Base-by-base conservation (phyloP, 2,329 filamentous ascomycete species). In the Trichophyton mentagrophytes region DNA sequence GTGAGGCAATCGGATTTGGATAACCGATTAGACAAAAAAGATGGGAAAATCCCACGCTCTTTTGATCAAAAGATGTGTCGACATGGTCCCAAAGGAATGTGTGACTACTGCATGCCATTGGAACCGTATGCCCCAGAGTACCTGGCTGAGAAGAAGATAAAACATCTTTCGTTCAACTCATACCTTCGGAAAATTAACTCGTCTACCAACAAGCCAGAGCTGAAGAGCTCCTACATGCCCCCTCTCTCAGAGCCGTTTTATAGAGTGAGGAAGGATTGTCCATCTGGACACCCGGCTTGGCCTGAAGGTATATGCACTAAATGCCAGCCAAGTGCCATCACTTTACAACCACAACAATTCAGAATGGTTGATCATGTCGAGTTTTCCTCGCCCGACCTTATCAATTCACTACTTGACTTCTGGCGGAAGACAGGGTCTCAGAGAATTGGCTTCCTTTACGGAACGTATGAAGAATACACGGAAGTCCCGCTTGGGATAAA, bases 281-380 rank as follows among this genome's bases (percentile, higher is more conserved):
- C 95, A 0, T 91, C 90, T 0, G 93, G 93, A 1, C 93, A 99
- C 74, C 87, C 90, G 17, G 84, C 87, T 47, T 99, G 93, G 85
- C 93, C 93, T 2, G 90, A 95, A 67, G 93, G 93, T 15, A 97
- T 99, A 66, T 99, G 93, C 77, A 95, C 89, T 62, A 99, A 97
- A 73, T 99, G 93, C 68, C 95, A 99, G 71, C 93, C 93, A 6
- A 96, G 92, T 65, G 92, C 93, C 61, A 99, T 99, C 70, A 96
- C 90, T 9, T 78, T 99, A 59, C 91, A 97, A 70, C 90, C 90
- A 3, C 93, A 99, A 73, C 81, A 87, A 20, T 99, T 92, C 73
- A 89, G 93, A 58, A 96, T 93, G 89, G 91, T 99, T 2, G 93
- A 99, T 69, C 93, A 99, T 72, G 93, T 99, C 64, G 95, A 99